phyloP scores from a whole-genome alignment of 371 early-diverging fungal genomes.

The Mucor piriformis region DNA sequence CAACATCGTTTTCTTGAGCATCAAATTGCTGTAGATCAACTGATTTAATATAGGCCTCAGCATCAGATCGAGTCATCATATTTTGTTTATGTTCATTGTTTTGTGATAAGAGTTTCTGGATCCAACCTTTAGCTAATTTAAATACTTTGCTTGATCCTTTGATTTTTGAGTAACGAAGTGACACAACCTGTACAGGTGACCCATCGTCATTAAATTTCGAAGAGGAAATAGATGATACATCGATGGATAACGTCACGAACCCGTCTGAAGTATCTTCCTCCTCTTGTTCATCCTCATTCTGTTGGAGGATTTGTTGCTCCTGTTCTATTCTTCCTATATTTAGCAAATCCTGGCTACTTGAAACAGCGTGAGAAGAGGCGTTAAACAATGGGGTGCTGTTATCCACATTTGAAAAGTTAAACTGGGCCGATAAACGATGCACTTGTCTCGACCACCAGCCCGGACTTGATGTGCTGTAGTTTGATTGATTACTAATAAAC shows the following conservation, averaged over 20 bases:
- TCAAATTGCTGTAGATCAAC: conserved; percentile 1
- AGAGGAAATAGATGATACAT: conserved; percentile 31
- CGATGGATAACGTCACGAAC: conserved; percentile 40
- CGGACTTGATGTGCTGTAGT: neutral
- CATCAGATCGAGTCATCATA: conserved; percentile 5
- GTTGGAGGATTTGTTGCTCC: conserved; percentile 11
- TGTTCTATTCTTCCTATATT: conserved; percentile 23
- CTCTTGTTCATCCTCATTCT: neutral
- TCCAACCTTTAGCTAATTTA: conserved; percentile 52
- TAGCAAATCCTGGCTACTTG: conserved; percentile 22
- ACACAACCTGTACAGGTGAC: conserved; percentile 27
- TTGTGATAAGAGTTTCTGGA: conserved; percentile 28
- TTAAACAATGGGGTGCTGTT: neutral
- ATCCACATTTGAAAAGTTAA: conserved; percentile 8
- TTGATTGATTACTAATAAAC: conserved; percentile 11
- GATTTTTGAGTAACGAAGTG: conserved; percentile 36
- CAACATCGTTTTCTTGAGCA: conserved; percentile 7
- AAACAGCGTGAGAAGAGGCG: conserved; percentile 12
- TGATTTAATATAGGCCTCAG: conserved; percentile 17
- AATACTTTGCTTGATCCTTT: conserved; percentile 50
- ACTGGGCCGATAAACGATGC: conserved; percentile 21
- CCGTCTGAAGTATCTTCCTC: conserved; percentile 30
- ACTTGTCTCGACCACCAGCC: conserved; percentile 26
- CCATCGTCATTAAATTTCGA: conserved; percentile 18
- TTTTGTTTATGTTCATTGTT: neutral